These are phyloP conservation scores for Rugonectria rugulosa DNA, from an alignment of 2,329 filamentous ascomycete species.

Conservation along the genomic window DNA sequence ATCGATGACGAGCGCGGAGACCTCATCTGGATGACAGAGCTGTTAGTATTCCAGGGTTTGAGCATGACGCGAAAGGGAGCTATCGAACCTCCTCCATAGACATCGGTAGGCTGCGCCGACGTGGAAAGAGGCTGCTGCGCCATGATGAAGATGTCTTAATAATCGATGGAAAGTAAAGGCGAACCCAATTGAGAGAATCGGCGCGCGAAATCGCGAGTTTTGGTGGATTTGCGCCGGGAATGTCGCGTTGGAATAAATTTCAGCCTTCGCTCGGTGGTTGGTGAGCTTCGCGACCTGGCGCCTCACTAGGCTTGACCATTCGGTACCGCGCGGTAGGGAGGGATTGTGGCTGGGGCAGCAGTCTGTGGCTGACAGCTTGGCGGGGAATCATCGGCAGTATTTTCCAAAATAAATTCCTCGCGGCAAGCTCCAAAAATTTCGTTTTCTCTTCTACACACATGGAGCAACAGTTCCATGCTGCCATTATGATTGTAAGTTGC, in stretches of 20 bases:
- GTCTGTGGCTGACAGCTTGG: neutral
- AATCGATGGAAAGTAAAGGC: constrained; percentile 19
- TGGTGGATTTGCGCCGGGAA: constrained; percentile 38
- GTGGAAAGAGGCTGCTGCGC: constrained; percentile 64
- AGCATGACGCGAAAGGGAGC: constrained; percentile 28
- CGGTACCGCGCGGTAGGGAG: constrained; percentile 15
- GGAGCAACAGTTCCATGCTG: constrained; percentile 42
- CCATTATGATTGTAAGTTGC: constrained; percentile 50
- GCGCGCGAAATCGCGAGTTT: constrained; percentile 34
- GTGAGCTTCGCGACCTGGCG: constrained; percentile 24
- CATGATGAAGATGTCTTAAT: constrained; percentile 49
- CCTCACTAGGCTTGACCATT: constrained; percentile 14
- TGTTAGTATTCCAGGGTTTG: constrained; percentile 28
- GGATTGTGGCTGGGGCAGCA: constrained; percentile 27
- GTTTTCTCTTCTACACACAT: constrained; percentile 32
- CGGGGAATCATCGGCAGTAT: constrained; percentile 34
- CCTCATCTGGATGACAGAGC: constrained; percentile 74
- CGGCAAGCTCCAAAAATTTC: constrained; percentile 7
- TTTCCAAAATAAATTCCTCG: constrained; percentile 32
- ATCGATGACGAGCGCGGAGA: constrained; percentile 95
- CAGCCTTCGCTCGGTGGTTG: constrained; percentile 41
- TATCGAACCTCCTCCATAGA: constrained; percentile 67
- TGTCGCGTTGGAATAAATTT: constrained; percentile 45
- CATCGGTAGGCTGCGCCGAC: constrained; percentile 66
- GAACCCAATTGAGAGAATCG: constrained; percentile 38